Evolutionary conservation across 768 basidiomycete genomes (phyloP).

Genomic region (Hebeloma cylindrosporum): DNA sequence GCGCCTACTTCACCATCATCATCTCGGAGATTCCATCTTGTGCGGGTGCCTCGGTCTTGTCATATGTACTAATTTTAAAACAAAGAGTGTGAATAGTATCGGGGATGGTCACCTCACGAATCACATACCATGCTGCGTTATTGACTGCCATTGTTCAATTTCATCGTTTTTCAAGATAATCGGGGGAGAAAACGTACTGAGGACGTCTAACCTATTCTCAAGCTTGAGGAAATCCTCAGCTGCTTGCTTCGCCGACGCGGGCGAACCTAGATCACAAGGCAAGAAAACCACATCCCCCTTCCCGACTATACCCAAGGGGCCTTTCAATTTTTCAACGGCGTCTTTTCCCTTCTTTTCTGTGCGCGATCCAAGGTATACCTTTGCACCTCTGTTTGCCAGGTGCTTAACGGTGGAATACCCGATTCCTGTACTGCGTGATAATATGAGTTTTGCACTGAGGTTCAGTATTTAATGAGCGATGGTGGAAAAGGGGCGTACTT

Average conservation of each 20-base stretch:
- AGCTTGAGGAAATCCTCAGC: conserved; percentile 48
- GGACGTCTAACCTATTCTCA: conserved; percentile 54
- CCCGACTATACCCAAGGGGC: conserved; percentile 7
- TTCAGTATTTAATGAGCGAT: too few species aligned
- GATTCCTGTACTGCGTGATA: conserved; percentile 4
- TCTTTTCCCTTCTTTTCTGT: conserved; percentile 31
- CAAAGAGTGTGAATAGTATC: not conserved
- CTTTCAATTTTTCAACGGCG: conserved; percentile 14
- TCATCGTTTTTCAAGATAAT: not conserved
- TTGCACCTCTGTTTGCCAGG: conserved; percentile 49
- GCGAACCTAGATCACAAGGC: conserved; percentile 12
- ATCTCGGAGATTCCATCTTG: conserved; percentile 8
- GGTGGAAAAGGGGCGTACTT: conserved; percentile 10
- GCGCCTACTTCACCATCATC: conserved; percentile 14
- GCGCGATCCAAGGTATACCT: conserved; percentile 51
- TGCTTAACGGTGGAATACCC: conserved; percentile 38
- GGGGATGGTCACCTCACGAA: too few species aligned
- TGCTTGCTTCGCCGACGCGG: conserved; percentile 35
- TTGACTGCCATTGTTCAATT: conserved; percentile 39
- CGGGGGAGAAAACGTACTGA: conserved; percentile 34
- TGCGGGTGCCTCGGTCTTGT: conserved; percentile 3
- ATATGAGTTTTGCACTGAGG: too few species aligned
- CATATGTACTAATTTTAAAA: conserved; percentile 1
- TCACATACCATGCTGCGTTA: conserved; percentile 48
- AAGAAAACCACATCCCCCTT: conserved; percentile 14